Conservation (phyloP, 805 yeast species). For the Torulaspora maleeae region DNA sequence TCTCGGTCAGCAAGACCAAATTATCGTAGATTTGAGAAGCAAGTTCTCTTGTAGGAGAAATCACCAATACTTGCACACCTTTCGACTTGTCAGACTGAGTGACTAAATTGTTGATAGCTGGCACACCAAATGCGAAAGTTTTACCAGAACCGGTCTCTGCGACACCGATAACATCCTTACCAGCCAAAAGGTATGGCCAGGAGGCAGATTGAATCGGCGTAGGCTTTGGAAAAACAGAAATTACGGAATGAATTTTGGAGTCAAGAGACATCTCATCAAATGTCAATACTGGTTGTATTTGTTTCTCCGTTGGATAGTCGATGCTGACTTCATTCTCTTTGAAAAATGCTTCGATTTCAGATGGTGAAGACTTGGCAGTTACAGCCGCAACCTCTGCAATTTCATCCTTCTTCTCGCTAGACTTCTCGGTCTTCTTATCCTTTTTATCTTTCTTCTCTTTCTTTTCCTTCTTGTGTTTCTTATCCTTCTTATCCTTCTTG, state of each 20-base stretch:
- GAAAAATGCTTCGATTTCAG: slow-evolving; percentile 59
- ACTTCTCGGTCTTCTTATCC: slow-evolving; percentile 22
- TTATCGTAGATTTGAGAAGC: slow-evolving; percentile 93
- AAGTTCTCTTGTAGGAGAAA: slow-evolving; percentile 96
- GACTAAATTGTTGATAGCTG: slow-evolving; percentile 74
- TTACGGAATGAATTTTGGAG: slow-evolving; percentile 51
- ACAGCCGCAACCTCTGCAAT: slow-evolving; percentile 29
- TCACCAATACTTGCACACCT: slow-evolving; percentile 70
- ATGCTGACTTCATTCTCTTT: slow-evolving; percentile 70
- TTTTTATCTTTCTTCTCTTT: slow-evolving; percentile 32
- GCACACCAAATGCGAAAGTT: slow-evolving; percentile 95
- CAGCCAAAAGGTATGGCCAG: slow-evolving; percentile 83
- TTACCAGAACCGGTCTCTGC: slow-evolving; percentile 99
- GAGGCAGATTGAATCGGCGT: slow-evolving; percentile 94
- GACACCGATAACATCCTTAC: slow-evolving; percentile 88
- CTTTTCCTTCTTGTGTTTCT: slow-evolving; percentile 36
- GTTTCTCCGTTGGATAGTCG: slow-evolving; percentile 56
- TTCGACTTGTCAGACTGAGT: slow-evolving; percentile 23
- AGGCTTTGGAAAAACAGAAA: slow-evolving; percentile 77
- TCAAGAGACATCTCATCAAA: slow-evolving; percentile 60
- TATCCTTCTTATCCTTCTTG: slow-evolving; percentile 36
- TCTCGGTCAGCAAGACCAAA: slow-evolving; percentile 56
- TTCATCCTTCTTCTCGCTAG: slow-evolving; percentile 26
- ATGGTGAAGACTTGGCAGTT: slow-evolving; percentile 42
- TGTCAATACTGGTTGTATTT: slow-evolving; percentile 62